phyloP scores from a whole-genome alignment of 345 rosid genomes.

The Camelina laxa region DNA sequence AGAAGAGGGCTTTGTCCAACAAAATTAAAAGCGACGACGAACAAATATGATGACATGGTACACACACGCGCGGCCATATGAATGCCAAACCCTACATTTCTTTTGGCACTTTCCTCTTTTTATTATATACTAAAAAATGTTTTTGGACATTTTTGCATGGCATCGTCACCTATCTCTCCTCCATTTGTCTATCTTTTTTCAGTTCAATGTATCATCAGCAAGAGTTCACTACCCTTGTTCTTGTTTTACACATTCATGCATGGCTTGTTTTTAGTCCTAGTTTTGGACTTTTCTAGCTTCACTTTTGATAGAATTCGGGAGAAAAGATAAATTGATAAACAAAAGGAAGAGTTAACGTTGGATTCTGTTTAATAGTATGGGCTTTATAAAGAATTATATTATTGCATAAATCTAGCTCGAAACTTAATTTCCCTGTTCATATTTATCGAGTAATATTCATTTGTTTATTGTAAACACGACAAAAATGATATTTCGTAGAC shows the following conservation, averaged over 20 bases:
- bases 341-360: slow-evolving; percentile 33
- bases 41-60: not conserved
- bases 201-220: slow-evolving; percentile 42
- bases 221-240: slow-evolving; percentile 13
- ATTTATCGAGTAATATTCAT: not conserved
- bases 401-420: not conserved
- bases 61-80: slow-evolving; percentile 36
- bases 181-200: slow-evolving; percentile 42
- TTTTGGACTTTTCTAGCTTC: slow-evolving; percentile 31
- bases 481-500: not conserved
- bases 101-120: slow-evolving; percentile 21
- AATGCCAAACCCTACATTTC: slow-evolving; percentile 1
- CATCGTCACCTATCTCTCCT: slow-evolving; percentile 44
- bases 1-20: slow-evolving; percentile 9
- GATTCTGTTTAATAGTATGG: slow-evolving; percentile 36
- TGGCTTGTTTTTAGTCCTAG: slow-evolving; percentile 8
- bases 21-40: not conserved
- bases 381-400: slow-evolving; percentile 7
- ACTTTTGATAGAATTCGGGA: slow-evolving; percentile 38
- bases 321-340: slow-evolving; percentile 29
- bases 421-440: not conserved
- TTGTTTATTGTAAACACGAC: slow-evolving; percentile 17
- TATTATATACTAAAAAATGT: not conserved
- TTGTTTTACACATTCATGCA: slow-evolving; percentile 19
- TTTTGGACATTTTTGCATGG: slow-evolving; percentile 47